Base-by-base conservation (phyloP, 805 yeast species). In the Kodamaea kakaduensis region DNA sequence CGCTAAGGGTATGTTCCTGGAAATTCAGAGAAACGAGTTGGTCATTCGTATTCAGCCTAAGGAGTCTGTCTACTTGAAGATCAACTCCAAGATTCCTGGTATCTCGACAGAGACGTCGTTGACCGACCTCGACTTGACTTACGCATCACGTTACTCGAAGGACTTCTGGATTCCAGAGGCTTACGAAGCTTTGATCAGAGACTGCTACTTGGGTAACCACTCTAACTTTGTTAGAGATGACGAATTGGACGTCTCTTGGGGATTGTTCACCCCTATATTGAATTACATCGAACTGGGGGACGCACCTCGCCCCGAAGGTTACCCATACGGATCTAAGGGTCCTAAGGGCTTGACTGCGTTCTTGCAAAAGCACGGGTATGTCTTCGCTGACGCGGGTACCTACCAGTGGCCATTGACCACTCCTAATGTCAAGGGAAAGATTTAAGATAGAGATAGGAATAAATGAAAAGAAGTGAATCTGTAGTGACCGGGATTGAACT, bases 141-240 rank as follows among this genome's bases (percentile, higher is more conserved):
- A 93, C 61, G 66, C 81, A 37, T 69, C 71, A 33, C 78, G 97
- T 56, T 93, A 83, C 68, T 66, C 71, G 17, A 69, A 84, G 45
- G 83, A 86, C 56, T 83, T 86, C 66, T 84, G 93, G 81, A 89
- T 93, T 53, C 97, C 98, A 29, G 96, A 90, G 70, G 97, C 97
- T 26, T 93, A 93, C 62, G 98, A 93, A 69, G 84, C 96, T 1
- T 77, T 93, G 50, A 86, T 93, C 51, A 78, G 94, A 62, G 97
- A 93, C 62, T 84, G 90, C 44, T 64, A 83, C 56, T 74, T 77
- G 48, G 97, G 94, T 38, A 95, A 89, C 63, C 98, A 93, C 66
- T 84, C 97, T 34, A 90, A 90, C 69, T 93, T 93, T 58, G 97
- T 93, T 21, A 82, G 98, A 67, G 97, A 90, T 58, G 98, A 93